Base-by-base conservation (phyloP, 2,329 filamentous ascomycete genomes). In the Nothopassalora personata region DNA sequence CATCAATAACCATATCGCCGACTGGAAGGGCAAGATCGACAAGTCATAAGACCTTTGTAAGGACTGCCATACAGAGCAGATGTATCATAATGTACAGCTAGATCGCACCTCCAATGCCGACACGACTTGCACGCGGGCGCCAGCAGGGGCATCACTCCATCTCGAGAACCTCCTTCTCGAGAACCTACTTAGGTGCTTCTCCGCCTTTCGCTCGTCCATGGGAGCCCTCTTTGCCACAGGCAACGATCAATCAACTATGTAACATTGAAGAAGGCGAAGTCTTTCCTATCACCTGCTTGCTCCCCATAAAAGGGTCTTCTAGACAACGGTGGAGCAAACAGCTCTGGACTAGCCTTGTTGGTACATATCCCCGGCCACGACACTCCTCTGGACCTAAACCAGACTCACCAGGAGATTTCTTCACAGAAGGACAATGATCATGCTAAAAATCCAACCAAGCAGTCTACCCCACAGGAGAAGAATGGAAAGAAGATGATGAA, bases 1-100 rank as follows among this genome's bases (percentile, higher is more conserved):
- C 59, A 97, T 99, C 57, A 75, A 88, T 60, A 87, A 89, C 62
- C 94, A 99, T 75, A 88, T 97, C 72, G 87, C 87, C 51, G 87
- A 90, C 72, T 90, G 87, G 87, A 83, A 81, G 71, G 80, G 81
- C 53, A 79, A 79, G 30, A 71, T 86, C 61, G 81, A 84, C 70
- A 79, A 72, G 50, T 64, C 58, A 43, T 62, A 51, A 60, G 13
- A 18, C 23, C 15, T 13, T 10, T 28, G n/a, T 30, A 18, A 30
- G 6, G 47, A 3, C n/a, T 19, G 45, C 27, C 18, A 33, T 4
- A 47, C 19, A 18, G 27, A 11, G 19, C 27, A 43, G 19, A 34
- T 54, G 56, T 58, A 58, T 3, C 49, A 58, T 55, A 55, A 7
- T 59, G 57, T 59, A 55, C 57, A 59, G 45, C 49, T 51, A 54